Evolutionary conservation across 768 basidiomycete genomes (phyloP), one percentile per base, ranked within the genome.

Genomic region (Suillus sp.): DNA sequence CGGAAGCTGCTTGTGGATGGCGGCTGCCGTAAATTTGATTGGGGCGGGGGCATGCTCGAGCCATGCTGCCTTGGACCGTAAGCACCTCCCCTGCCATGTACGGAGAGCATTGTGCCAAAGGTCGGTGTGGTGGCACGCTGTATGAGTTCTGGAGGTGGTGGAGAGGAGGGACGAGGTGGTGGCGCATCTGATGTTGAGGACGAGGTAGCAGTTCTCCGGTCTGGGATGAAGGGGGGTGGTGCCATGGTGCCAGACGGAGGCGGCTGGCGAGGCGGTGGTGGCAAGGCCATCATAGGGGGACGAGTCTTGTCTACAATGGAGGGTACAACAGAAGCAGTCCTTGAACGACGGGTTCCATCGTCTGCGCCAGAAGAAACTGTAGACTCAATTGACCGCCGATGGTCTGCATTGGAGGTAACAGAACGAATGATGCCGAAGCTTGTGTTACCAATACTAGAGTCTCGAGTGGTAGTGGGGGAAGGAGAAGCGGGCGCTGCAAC

Each of bases 81-180:
- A 20, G 74, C 73, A 57, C 79, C 74, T 62, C 76, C 75, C 62
- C 76, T 82, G 38, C 83, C 82, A 38, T 86, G 84, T 10, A 88
- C 81, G 43, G 82, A 80, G 20, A 90, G 78, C 60, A 84, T 81
- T 1, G 86, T 77, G 2, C 90, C 90, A 67, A 92, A 87, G 8
- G 89, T 89, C 0, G 93, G 93, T 1, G 93, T 94, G 4, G 93
- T 93, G 11, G 96, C 94, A 16, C 96, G 91, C 70, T 93, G 90
- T 65, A 97, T 88, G 71, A 97, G 90, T 62, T 98, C 95, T 20
- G 90, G 80, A 20, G 95, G 96, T 6, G 95, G 96, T 2, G 96
- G 96, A 0, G 96, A 98, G 4, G 88, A 90, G 0, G 96, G 96
- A 50, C 96, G 83, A 34, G 92, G 90, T 0, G 96, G 95, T 13